Base-by-base conservation (phyloP, 2,329 filamentous ascomycete genomes). In the Fusarium sp. region DNA sequence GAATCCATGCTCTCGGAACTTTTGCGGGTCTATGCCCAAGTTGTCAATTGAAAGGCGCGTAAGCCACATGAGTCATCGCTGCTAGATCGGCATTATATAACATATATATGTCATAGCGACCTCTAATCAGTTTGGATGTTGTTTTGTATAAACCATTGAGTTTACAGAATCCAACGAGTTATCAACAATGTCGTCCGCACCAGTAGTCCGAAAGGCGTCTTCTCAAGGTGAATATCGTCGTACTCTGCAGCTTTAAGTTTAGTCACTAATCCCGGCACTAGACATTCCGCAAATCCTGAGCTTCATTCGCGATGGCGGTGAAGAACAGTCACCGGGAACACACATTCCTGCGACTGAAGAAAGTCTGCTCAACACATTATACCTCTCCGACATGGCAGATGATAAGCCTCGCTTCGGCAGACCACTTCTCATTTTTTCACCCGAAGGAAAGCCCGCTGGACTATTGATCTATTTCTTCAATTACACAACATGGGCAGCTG, bases 381-480 rank as follows among this genome's bases (percentile, higher is more conserved):
- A 48, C 3, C 23, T 63, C 1, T 34, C 32, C 11, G 59, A 63
- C 2, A 10, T 63, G 0, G 7, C n/a, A n/a, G 46, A 47, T 4
- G 21, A 28, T 4, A 27, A 47, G 9, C 23, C 25, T 7, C 58
- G 59, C 7, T 47, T 55, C 5, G 59, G 57, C 1, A 30, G 51
- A 25, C 57, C 59, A 1, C 42, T 63, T 5, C 37, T 63, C 0
- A 53, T 60, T 1, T 62, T 55, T 11, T 62, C 59, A 4, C 47
- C 58, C 2, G 32, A 55, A 1, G 58, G 21, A 14, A 37, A 28
- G 2, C 27, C 47, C 1, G 58, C 57, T 3, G 58, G 59, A 28
- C 10, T 63, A 0, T 16, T 62, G 3, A 63, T 63, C 2, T 63
- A 63, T 4, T 63, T 63, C 7, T 55, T 34, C 11, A 63, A 63